Conservation (phyloP, 2,329 filamentous ascomycete genomes). For the Curvularia eragrostidis region DNA sequence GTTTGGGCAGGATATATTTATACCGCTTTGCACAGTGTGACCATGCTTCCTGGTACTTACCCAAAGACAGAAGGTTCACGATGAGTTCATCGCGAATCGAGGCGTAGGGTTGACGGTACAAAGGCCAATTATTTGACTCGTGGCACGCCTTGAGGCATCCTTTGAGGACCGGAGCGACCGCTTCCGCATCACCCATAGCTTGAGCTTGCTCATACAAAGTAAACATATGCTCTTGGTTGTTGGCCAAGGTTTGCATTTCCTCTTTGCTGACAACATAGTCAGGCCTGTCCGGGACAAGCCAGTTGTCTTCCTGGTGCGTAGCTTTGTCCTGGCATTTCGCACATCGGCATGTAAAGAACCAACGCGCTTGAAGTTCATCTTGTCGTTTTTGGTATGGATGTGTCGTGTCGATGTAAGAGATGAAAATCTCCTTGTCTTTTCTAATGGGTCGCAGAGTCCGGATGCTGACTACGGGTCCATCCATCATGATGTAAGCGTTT, state of each 20-base stretch:
- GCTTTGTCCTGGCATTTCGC: conserved; percentile 55
- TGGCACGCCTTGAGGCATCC: conserved; percentile 52
- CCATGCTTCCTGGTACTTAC: conserved; percentile 57
- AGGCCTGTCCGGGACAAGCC: conserved; percentile 41
- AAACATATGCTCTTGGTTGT: conserved; percentile 37
- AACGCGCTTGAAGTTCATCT: conserved; percentile 60
- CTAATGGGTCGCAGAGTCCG: conserved; percentile 61
- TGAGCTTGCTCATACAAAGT: conserved; percentile 35
- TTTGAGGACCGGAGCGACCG: conserved; percentile 48
- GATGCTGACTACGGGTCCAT: conserved; percentile 58
- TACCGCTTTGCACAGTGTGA: conserved; percentile 60
- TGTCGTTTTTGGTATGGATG: conserved; percentile 60
- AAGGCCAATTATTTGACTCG: conserved; percentile 53
- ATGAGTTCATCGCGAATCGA: conserved; percentile 62
- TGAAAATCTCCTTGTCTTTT: conserved; percentile 64
- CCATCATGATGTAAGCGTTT: conserved; percentile 65
- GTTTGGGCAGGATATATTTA: conserved; percentile 58
- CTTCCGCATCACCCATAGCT: conserved; percentile 27
- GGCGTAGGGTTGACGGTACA: conserved; percentile 62
- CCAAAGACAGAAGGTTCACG: conserved; percentile 54
- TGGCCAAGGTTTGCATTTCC: conserved; percentile 26
- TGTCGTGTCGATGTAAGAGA: conserved; percentile 67
- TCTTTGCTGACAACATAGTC: conserved; percentile 24
- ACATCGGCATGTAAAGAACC: conserved; percentile 67
- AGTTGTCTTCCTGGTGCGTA: conserved; percentile 52